Evolutionary conservation across 2,329 filamentous ascomycete genomes (phyloP).

Genomic region (Fusarium armeniacum): DNA sequence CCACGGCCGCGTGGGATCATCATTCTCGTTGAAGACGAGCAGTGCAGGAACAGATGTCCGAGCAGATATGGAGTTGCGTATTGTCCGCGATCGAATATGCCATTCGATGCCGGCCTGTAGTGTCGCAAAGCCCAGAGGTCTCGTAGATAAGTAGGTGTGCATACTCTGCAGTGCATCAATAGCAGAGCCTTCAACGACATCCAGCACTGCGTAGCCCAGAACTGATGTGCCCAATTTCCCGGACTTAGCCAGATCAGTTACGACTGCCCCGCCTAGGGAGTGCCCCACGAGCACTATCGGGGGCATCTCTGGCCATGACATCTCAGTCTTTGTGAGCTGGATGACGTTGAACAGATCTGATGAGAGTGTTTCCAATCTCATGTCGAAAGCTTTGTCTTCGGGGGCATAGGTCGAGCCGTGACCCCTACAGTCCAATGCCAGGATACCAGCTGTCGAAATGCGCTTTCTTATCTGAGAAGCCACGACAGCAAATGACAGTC

Average conservation of each 20-base stretch:
- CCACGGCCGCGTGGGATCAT: slow-evolving; percentile 68
- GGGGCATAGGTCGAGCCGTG: slow-evolving; percentile 80
- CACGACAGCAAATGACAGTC: slow-evolving; percentile 89
- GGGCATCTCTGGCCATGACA: slow-evolving; percentile 81
- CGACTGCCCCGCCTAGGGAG: slow-evolving; percentile 90
- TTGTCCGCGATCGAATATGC: slow-evolving; percentile 90
- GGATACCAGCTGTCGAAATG: slow-evolving; percentile 83
- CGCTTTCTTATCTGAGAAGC: slow-evolving; percentile 81
- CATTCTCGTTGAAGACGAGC: slow-evolving; percentile 65
- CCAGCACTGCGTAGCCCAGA: slow-evolving; percentile 89
- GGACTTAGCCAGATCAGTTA: slow-evolving; percentile 83
- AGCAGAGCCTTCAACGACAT: slow-evolving; percentile 95
- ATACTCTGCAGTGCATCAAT: slow-evolving; percentile 96
- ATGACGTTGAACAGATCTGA: slow-evolving; percentile 80
- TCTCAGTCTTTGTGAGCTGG: slow-evolving; percentile 72
- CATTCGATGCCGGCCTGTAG: slow-evolving; percentile 88
- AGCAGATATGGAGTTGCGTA: slow-evolving; percentile 87
- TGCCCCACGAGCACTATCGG: slow-evolving; percentile 88
- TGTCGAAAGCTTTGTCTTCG: slow-evolving; percentile 65
- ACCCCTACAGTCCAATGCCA: slow-evolving; percentile 87
- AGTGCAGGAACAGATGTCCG: slow-evolving; percentile 88
- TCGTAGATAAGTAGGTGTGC: slow-evolving; percentile 88
- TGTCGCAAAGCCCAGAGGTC: slow-evolving; percentile 83
- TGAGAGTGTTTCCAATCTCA: slow-evolving; percentile 79
- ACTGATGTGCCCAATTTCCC: slow-evolving; percentile 75